Percentiles rank a stretch among this genome's conserved stretches.
Evolutionary conservation across 23 red algal genomes (phyloP).

Genomic region (Gracilaria caudata): DNA sequence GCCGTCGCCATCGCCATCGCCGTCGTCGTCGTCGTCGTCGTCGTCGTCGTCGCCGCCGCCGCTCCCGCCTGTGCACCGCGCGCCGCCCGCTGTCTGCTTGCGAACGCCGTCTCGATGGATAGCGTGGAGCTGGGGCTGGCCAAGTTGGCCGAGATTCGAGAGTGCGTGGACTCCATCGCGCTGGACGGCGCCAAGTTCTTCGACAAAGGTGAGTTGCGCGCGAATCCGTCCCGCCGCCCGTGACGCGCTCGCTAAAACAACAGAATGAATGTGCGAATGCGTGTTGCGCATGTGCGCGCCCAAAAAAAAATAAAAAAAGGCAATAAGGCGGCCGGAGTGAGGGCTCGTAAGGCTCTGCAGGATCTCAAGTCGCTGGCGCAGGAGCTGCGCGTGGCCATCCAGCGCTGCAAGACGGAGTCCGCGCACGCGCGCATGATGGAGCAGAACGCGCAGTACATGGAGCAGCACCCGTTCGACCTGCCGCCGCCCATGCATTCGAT

Average conservation of each 20-base stretch:
- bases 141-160: slow-evolving; percentile 61
- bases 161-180: slow-evolving; percentile 60
- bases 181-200: slow-evolving; percentile 77
- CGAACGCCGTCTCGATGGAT: not conserved
- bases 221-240: not conserved
- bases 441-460: slow-evolving; percentile 16
- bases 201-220: slow-evolving; percentile 48
- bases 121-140: slow-evolving; percentile 51
- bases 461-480: not conserved
- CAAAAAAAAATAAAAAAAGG: slow-evolving; percentile 41
- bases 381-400: slow-evolving; percentile 78
- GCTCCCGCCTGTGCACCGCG: no score
- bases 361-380: slow-evolving; percentile 78
- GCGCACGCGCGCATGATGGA: slow-evolving; percentile 53
- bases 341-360: slow-evolving; percentile 76
- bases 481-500: not conserved
- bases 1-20: not conserved
- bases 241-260: not conserved
- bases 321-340: slow-evolving; percentile 83
- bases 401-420: slow-evolving; percentile 56
- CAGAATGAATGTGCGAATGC: not conserved
- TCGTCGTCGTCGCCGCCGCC: no score
- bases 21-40: not conserved
- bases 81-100: no score
- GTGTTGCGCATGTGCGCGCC: not conserved